Evolutionary conservation across 2,329 filamentous ascomycete species (phyloP), one percentile per base, ranked within the genome.

Genomic region (Botrytis aclada): DNA sequence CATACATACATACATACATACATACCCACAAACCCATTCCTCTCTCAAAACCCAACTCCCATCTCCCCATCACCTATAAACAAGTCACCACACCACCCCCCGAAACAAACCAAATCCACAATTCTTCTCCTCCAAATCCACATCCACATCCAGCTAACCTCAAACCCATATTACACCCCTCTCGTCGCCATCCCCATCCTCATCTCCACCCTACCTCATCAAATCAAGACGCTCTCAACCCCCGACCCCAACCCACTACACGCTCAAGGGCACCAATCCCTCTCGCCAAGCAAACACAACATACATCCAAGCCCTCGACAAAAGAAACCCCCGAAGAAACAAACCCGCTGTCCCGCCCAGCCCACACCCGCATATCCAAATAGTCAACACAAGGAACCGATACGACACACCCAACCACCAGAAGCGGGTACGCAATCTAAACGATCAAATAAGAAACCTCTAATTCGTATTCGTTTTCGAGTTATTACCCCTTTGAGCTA

Each of bases 401-500:
- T 16, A n/a, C 25, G 25, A n/a, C 10, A 54, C 7, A 51, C 25
- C 25, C 47, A 51, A n/a, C 0, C 47, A 7, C 4, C 47, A 51
- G 1, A 51, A 14, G 25, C 47, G 25, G 25, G 47, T 51, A 47
- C 16, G 9, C 20, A 25, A 47, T 25, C 22, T 25, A 8, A n/a
- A n/a, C n/a, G n/a, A 4, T 0, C 8, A 10, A 47, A 8, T 25
- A 25, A 22, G 45, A 47, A 47, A 22, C 12, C 47, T 54, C 47
- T n/a, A 54, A 54, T 54, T 54, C 47, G 47, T 54, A 54, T 54
- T 54, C 47, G 47, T 54, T 54, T 54, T 54, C 47, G 47, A 54
- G 47, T 54, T n/a, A 12, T n/a, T 16, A 7, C 47, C 25, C 25
- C 47, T n/a, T 51, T 51, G 25, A 51, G 47, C 47, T n/a, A 51